A percentile compares a stretch with the other conserved stretches of the same genome.
These are phyloP conservation scores for Biscogniauxia mediterranea DNA, from an alignment of 2,329 filamentous ascomycete species.

Conservation along the genomic window DNA sequence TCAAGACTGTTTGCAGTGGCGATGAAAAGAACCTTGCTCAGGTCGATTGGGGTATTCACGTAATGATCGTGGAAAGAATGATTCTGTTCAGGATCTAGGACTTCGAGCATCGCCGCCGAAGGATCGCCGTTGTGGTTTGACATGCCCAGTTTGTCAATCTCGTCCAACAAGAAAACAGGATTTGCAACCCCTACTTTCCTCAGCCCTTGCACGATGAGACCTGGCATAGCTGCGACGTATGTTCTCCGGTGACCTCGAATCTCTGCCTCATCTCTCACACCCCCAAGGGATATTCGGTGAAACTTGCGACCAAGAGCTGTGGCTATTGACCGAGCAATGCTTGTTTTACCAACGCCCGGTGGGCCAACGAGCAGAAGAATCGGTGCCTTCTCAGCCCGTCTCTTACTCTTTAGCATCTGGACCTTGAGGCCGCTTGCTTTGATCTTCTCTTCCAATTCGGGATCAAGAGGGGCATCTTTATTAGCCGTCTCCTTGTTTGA, in stretches of 20 bases:
- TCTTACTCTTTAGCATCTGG: slow-evolving; percentile 74
- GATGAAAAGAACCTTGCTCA: slow-evolving; percentile 96
- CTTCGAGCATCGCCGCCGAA: slow-evolving; percentile 95
- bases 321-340: slow-evolving; percentile 87
- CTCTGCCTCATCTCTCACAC: slow-evolving; percentile 93
- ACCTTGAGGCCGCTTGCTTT: slow-evolving; percentile 60
- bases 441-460: slow-evolving; percentile 39
- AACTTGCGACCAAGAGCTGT: slow-evolving; percentile 92
- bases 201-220: slow-evolving; percentile 86
- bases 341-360: slow-evolving; percentile 94
- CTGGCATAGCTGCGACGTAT: slow-evolving; percentile 98
- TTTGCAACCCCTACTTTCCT: slow-evolving; percentile 96
- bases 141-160: slow-evolving; percentile 94
- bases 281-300: slow-evolving; percentile 92
- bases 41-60: slow-evolving; percentile 89
- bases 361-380: slow-evolving; percentile 92
- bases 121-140: slow-evolving; percentile 94
- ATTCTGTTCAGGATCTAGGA: slow-evolving; percentile 96
- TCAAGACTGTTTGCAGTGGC: slow-evolving; percentile 94
- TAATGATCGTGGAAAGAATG: slow-evolving; percentile 95
- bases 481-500: slow-evolving; percentile 38
- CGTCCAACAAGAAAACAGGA: slow-evolving; percentile 91
- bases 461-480: slow-evolving; percentile 31
- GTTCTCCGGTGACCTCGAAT: slow-evolving; percentile 93
- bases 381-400: slow-evolving; percentile 90